Evolutionary conservation across 306 rosid species (phyloP).

Genomic region (Hippophae rhamnoides): DNA sequence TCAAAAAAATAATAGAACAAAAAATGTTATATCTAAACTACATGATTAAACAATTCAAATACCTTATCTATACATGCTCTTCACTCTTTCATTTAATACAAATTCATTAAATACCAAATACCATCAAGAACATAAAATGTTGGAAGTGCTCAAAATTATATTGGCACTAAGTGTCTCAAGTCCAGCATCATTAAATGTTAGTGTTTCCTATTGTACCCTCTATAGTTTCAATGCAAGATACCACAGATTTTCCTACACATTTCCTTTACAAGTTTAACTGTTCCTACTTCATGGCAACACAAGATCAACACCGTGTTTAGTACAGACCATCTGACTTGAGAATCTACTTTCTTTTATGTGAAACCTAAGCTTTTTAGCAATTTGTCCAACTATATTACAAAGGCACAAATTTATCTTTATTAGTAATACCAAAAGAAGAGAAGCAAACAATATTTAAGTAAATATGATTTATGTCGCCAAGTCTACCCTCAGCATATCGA

Average conservation of each 20-base stretch:
- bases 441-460: too few relatives aligned
- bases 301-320: slow-evolving; percentile 55
- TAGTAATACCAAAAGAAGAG: too few relatives aligned
- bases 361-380: slow-evolving; percentile 64
- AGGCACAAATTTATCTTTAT: slow-evolving; percentile 13
- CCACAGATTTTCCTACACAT: slow-evolving; percentile 63
- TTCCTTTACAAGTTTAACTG: slow-evolving; percentile 66
- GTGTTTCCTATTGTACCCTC: slow-evolving; percentile 48
- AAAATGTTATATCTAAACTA: too few relatives aligned
- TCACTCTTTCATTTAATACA: too few relatives aligned
- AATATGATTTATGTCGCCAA: slow-evolving; percentile 82
- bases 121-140: too few relatives aligned
- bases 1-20: too few relatives aligned
- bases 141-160: too few relatives aligned
- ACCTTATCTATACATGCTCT: too few relatives aligned
- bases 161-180: too few relatives aligned
- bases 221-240: slow-evolving; percentile 60
- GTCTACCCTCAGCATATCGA: slow-evolving; percentile 87
- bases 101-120: too few relatives aligned
- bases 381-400: slow-evolving; percentile 45
- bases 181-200: slow-evolving; percentile 45
- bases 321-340: slow-evolving; percentile 92
- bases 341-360: slow-evolving; percentile 85
- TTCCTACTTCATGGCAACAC: slow-evolving; percentile 65
- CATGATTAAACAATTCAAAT: too few relatives aligned